Base-by-base conservation (phyloP, 768 basidiomycete species). In the Hericium alpestre region DNA sequence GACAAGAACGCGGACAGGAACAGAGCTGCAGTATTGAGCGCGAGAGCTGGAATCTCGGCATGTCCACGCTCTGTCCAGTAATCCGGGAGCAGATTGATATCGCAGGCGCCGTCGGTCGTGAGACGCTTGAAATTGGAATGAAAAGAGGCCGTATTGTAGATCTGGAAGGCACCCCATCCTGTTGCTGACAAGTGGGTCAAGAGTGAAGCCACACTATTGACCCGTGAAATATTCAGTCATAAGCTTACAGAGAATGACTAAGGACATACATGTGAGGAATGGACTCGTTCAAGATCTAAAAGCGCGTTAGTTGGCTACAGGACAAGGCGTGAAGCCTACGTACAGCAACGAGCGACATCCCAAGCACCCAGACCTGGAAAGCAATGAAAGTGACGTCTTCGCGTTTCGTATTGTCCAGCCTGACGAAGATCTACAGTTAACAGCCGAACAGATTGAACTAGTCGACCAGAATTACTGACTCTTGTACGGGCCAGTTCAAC, bases 321-420 rank as follows among this genome's bases (percentile, higher is more conserved):
- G 12, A 52, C 53, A 37, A 55, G 32, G 46, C 9, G 11, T 15
- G 23, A 52, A 40, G 57, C 2, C 23, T 52, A 63, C 69, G 61
- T 54, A 65, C 69, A 41, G 87, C 87, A 47, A 87, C 83, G 27
- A 84, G 56, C 11, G 86, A 87, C 83, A 89, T 85, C 32, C 83
- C 86, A 15, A 89, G 72, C 6, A 88, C 81, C 88, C 89, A 91
- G 55, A 87, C 71, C 62, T 90, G 86, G 72, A 90, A 91, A 6
- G 77, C 75, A 41, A 90, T 82, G 69, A 90, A 90, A 11, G 84
- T 78, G 58, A 87, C 70, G 66, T 91, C 89, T 65, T 90, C 87
- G 25, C 88, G 82, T 66, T 86, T 79, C 27, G 86, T 88, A 65
- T 87, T 79, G 54, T 73, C 73, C 54, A 91, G 75, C 22, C 87